Percentiles rank a stretch among this genome's conserved stretches.
Evolutionary conservation across 257 asterid species (phyloP).

Genomic region (Buddleja alternifolia): DNA sequence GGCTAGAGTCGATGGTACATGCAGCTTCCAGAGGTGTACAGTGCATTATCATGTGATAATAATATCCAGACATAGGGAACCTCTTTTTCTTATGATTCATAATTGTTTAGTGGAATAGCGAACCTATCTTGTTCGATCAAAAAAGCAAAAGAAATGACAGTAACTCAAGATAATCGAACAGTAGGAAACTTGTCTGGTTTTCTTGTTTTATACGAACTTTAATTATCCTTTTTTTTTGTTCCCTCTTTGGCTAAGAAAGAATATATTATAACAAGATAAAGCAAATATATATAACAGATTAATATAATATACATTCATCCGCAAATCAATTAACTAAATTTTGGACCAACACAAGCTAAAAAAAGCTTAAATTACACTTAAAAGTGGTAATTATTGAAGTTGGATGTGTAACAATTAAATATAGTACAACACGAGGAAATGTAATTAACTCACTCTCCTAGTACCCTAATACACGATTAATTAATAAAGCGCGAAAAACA

Average conservation of each 20-base stretch:
- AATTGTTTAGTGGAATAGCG: neutral
- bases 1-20: neutral
- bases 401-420: slow-evolving; percentile 20
- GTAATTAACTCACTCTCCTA: neutral
- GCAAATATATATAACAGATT: too few species aligned
- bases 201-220: neutral
- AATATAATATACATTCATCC: neutral
- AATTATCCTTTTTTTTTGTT: neutral
- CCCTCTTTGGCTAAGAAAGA: neutral
- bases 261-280: neutral
- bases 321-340: neutral
- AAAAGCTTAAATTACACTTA: neutral
- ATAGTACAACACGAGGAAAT: slow-evolving; percentile 17
- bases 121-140: too few species aligned
- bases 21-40: neutral
- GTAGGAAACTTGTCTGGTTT: neutral
- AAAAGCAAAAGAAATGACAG: slow-evolving; percentile 21
- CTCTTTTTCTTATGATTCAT: neutral
- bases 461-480: neutral
- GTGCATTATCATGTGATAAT: neutral
- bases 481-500: neutral
- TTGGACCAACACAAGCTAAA: neutral
- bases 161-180: neutral
- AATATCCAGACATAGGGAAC: too few species aligned
- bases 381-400: slow-evolving; percentile 18